Conservation (phyloP, 2,329 filamentous ascomycete genomes). For the Diaporthe destruens region DNA sequence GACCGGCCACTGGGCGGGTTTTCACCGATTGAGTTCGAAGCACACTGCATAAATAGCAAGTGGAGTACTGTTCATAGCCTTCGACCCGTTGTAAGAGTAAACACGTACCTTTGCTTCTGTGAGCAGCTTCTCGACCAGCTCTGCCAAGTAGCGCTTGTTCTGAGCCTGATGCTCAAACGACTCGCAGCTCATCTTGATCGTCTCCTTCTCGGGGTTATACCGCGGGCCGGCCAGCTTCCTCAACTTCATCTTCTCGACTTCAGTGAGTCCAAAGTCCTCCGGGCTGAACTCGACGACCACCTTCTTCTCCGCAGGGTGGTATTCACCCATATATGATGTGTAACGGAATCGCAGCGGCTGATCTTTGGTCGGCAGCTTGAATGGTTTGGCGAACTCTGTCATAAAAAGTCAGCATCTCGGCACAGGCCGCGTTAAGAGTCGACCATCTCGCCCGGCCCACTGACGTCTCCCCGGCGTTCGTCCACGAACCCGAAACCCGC, state of each 20-base stretch:
- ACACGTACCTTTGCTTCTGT: constrained; percentile 74
- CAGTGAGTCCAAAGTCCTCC: constrained; percentile 76
- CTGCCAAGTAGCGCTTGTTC: constrained; percentile 95
- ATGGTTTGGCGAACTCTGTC: constrained; percentile 88
- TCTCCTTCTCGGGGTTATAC: constrained; percentile 86
- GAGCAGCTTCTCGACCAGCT: constrained; percentile 80
- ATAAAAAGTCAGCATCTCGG: constrained; percentile 41
- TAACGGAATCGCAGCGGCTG: constrained; percentile 93
- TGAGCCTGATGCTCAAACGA: constrained; percentile 89
- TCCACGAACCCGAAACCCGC: background rate
- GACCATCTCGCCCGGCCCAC: background rate
- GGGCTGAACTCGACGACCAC: constrained; percentile 92
- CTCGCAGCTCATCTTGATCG: constrained; percentile 92
- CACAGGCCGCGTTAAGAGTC: background rate
- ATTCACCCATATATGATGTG: constrained; percentile 95
- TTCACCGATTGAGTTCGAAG: background rate
- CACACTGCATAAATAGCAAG: background rate
- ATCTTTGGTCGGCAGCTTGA: constrained; percentile 74
- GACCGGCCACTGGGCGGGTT: background rate
- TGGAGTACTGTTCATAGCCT: no score
- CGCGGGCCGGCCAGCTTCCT: constrained; percentile 87
- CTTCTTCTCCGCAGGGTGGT: constrained; percentile 91
- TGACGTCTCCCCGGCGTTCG: background rate
- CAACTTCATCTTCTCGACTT: constrained; percentile 80
- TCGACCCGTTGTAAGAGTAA: background rate